Evolutionary conservation across 208 protist genomes (phyloP).

Genomic region (Angomonas ambiguus): DNA sequence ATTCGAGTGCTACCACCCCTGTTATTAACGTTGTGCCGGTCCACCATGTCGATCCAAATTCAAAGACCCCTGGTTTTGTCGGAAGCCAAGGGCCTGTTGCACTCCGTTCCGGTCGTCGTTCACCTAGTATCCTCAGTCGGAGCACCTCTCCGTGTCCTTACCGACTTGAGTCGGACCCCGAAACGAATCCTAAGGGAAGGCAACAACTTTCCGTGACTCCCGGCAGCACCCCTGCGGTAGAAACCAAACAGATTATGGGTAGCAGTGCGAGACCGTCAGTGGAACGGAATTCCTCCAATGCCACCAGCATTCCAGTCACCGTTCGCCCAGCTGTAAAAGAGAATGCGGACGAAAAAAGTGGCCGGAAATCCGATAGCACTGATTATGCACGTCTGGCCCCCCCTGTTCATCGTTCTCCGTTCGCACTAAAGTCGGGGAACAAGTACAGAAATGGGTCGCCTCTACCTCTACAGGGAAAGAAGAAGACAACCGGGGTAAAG

Average conservation of each 20-base stretch:
- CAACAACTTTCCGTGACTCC: conserved; percentile 41
- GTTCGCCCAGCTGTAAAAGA: background rate
- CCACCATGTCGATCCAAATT: conserved; percentile 32
- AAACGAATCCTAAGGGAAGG: conserved; percentile 49
- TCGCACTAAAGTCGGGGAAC: conserved; percentile 55
- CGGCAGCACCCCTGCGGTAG: conserved; percentile 12
- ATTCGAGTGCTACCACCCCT: conserved; percentile 35
- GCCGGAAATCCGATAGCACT: conserved; percentile 9
- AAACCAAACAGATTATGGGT: background rate
- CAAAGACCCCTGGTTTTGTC: conserved; percentile 22
- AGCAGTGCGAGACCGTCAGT: conserved; percentile 15
- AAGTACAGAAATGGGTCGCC: conserved; percentile 82
- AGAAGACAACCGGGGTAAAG: conserved; percentile 12
- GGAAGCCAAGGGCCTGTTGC: conserved; percentile 48
- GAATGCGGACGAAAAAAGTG: background rate
- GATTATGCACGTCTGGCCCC: conserved; percentile 43
- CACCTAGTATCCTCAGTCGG: conserved; percentile 70
- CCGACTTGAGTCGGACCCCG: conserved; percentile 54
- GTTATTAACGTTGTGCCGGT: conserved; percentile 38
- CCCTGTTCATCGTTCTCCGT: conserved; percentile 25
- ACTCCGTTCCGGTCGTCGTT: conserved; percentile 34
- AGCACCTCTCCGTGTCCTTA: conserved; percentile 59
- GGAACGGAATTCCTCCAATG: background rate
- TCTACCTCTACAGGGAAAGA: conserved; percentile 47
- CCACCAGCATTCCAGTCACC: background rate